phyloP scores from a whole-genome alignment of 108 stramenopile species.

The Conticribra weissflogii region DNA sequence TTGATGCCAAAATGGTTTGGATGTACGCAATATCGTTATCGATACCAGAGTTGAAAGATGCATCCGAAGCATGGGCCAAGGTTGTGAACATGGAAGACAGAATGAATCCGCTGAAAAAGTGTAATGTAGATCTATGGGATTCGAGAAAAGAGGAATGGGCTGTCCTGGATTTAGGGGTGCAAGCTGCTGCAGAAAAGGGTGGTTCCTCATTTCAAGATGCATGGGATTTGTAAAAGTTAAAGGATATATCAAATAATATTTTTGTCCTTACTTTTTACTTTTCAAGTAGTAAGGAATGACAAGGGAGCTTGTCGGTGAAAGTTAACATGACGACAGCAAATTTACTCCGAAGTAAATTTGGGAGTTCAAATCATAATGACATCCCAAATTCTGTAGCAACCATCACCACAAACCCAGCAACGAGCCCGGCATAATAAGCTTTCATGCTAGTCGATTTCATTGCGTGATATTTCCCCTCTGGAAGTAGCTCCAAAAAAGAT shows the following conservation, averaged over 20 bases:
- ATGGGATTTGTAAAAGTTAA: slow-evolving; percentile 48
- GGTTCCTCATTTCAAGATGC: slow-evolving; percentile 62
- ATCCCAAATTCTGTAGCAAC: slow-evolving; percentile 58
- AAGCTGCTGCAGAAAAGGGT: slow-evolving; percentile 63
- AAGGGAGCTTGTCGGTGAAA: no score
- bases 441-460: slow-evolving; percentile 19
- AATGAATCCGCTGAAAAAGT: slow-evolving; percentile 54
- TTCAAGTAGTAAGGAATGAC: no score
- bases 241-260: neutral
- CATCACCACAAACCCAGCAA: slow-evolving; percentile 61
- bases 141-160: slow-evolving; percentile 58
- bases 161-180: slow-evolving; percentile 62
- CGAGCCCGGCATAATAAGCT: slow-evolving; percentile 43
- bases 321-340: no score
- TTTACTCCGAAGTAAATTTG: neutral
- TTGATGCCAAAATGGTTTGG: slow-evolving; percentile 73
- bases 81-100: slow-evolving; percentile 55
- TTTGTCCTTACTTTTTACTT: no score
- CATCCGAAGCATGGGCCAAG: slow-evolving; percentile 45
- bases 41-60: slow-evolving; percentile 32
- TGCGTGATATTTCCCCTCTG: slow-evolving; percentile 63
- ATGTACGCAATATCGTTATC: slow-evolving; percentile 60
- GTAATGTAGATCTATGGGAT: slow-evolving; percentile 62
- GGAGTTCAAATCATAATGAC: slow-evolving; percentile 28
- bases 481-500: slow-evolving; percentile 75